Base-by-base conservation (phyloP, 768 basidiomycete species). In the Ramaria rubella region DNA sequence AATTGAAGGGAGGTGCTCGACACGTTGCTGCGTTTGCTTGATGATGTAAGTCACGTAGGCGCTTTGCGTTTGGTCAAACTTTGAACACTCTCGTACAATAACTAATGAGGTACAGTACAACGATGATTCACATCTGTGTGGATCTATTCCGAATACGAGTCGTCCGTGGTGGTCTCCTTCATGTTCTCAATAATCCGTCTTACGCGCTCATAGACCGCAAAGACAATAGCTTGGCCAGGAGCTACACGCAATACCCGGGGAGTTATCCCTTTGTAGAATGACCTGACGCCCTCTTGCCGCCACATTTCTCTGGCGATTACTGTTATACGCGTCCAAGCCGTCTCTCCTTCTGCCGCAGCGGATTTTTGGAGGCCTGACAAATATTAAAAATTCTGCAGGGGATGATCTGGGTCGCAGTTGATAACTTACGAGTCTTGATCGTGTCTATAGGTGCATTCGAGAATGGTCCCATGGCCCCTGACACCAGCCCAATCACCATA, bases 231-330 rank as follows among this genome's bases (percentile, higher is more conserved):
- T 69, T 92, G 91, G 1, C 95, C 96, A 7, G 96, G 96, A 2
- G 96, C 96, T 44, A 99, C 96, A 53, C 96, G 83, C 64, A 96
- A 75, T 33, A 99, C 94, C 21, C 96, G 81, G 33, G 96, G 96
- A 0, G 94, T 97, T 68, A 99, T 97, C 19, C 96, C 96, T 75
- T 96, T 98, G 76, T 98, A 98, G 73, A 99, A 98, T 52, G 94
- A 92, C 43, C 72, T 72, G 15, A 87, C 75, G 5, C 96, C 96
- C 71, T 99, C 96, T 62, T 81, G 77, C 59, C 76, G 81, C 87
- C 93, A 97, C 93, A 98, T 96, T 46, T 92, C 92, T n/a, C 73
- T 72, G 29, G 91, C 86, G 58, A 99, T 94, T 29, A 78, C 76
- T 9, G 78, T 68, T 65, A 99, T 85, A 6, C 94, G 83, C 63